phyloP scores from a whole-genome alignment of 1,139 yeast species.

The Entelexis sorbosivorans region DNA sequence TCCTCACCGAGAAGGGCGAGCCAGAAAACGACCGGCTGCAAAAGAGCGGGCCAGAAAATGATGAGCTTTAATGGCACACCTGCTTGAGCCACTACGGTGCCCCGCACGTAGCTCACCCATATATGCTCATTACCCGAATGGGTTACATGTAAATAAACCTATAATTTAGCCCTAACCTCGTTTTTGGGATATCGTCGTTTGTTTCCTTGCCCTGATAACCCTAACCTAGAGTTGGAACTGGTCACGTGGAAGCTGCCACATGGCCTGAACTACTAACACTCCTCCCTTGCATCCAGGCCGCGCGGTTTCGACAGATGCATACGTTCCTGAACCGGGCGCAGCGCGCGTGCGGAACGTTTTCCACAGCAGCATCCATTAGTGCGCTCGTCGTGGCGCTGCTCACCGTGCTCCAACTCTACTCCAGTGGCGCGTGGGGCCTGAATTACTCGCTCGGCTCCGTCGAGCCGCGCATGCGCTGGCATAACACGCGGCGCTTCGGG shows the following conservation, averaged over 20 bases:
- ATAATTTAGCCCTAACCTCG: background rate
- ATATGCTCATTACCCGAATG: too few relatives aligned
- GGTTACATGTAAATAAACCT: background rate
- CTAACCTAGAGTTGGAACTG: background rate
- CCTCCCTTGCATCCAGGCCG: background rate
- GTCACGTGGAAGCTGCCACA: background rate
- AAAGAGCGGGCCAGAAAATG: too few relatives aligned
- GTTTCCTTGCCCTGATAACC: background rate
- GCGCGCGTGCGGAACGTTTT: conserved; percentile 26
- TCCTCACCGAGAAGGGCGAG: background rate
- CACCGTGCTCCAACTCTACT: conserved; percentile 27
- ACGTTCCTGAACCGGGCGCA: conserved; percentile 21
- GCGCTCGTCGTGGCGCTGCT: conserved; percentile 26
- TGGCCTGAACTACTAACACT: background rate
- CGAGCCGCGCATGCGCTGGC: conserved; percentile 31
- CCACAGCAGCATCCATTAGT: conserved; percentile 27
- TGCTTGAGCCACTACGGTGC: too few relatives aligned
- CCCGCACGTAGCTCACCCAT: too few relatives aligned
- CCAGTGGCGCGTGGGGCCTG: conserved; percentile 26
- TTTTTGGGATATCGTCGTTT: background rate
- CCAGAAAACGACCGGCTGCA: background rate
- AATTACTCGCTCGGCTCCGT: conserved; percentile 23
- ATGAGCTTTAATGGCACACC: too few relatives aligned
- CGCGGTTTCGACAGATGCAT: conserved; percentile 15
- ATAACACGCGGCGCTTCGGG: conserved; percentile 64